Base-by-base conservation (phyloP, 768 basidiomycete species). In the Royoungia palumana region DNA sequence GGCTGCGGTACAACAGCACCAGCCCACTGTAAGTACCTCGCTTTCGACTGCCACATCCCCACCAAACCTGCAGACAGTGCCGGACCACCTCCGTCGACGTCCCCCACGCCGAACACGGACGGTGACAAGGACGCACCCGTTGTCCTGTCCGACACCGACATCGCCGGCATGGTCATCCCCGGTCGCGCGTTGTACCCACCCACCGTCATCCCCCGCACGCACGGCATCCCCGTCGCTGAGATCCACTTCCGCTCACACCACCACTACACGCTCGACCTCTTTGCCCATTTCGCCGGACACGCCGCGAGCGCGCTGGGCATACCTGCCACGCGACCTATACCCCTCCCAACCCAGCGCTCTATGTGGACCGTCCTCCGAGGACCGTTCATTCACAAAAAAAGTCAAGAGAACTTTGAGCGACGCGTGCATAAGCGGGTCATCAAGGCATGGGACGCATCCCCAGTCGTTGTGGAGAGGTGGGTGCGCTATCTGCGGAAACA, bases 381-480 rank as follows among this genome's bases (percentile, higher is more conserved):
- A 4, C 94, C 95, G 10, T 98, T 98, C 63, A 84, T 81, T 6
- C 87, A 94, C 67, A 98, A 98, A 64, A 96, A 95, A 70, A 73
- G 79, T 16, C 94, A 97, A 69, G 94, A 98, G 73, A 98, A 97
- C 70, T 98, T 95, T 65, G 87, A 93, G 65, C 74, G 90, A 22
- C 79, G 75, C 59, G 83, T 85, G 45, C 88, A 94, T 63, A 89
- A 88, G 62, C 80, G 94, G 11, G 79, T 79, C 34, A 82, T 98
- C 70, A 94, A 93, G 68, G 89, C 93, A 0, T 98, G 81, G 77
- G 95, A 98, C 67, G 82, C 93, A 16, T 78, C 94, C 60, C 72
- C 79, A 4, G 81, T 84, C 56, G 83, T 91, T 6, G 75, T 98
- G 11, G 80, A 87, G 24, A 75, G 81, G 51, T 96, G 88, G 90